Percentiles rank a stretch among this genome's conserved stretches.
These are phyloP conservation scores for Crithidia sp. DNA, from an alignment of 208 protist species.

Conservation along the genomic window DNA sequence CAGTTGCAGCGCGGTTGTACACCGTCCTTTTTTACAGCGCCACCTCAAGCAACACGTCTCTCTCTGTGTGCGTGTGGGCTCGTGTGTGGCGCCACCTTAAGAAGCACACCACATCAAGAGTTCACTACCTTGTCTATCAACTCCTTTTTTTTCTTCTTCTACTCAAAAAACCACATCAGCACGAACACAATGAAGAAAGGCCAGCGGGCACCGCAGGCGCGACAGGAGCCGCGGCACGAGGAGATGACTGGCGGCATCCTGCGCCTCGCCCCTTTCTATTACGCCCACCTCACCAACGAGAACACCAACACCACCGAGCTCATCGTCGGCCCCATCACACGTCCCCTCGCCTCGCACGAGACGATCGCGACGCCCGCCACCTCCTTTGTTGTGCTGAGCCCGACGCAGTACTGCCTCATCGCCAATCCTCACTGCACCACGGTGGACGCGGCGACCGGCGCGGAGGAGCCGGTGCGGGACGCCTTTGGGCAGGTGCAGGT, in stretches of 20 bases:
- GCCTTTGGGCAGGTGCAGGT: constrained; percentile 81
- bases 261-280: constrained; percentile 63
- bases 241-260: constrained; percentile 30
- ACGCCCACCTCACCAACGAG: constrained; percentile 77
- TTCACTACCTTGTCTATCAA: not conserved
- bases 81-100: too few relatives aligned
- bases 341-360: constrained; percentile 59
- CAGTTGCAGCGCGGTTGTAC: too few relatives aligned
- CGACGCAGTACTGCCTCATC: constrained; percentile 58
- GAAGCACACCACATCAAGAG: not conserved
- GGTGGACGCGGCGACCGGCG: constrained; percentile 28
- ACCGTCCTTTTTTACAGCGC: too few relatives aligned
- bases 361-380: constrained; percentile 38
- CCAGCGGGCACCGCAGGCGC: not conserved
- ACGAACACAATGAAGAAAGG: not conserved
- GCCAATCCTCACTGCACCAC: constrained; percentile 57
- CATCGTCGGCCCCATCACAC: constrained; percentile 60
- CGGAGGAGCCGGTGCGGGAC: constrained; percentile 47
- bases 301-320: constrained; percentile 67
- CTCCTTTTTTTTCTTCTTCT: not conserved
- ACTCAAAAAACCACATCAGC: not conserved
- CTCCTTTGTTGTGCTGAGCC: constrained; percentile 62
- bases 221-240: not conserved
- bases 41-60: too few relatives aligned
- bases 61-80: too few relatives aligned